These are phyloP conservation scores for Adansonia rubrostipa DNA, from an alignment of 441 rosid genomes.

Conservation along the genomic window DNA sequence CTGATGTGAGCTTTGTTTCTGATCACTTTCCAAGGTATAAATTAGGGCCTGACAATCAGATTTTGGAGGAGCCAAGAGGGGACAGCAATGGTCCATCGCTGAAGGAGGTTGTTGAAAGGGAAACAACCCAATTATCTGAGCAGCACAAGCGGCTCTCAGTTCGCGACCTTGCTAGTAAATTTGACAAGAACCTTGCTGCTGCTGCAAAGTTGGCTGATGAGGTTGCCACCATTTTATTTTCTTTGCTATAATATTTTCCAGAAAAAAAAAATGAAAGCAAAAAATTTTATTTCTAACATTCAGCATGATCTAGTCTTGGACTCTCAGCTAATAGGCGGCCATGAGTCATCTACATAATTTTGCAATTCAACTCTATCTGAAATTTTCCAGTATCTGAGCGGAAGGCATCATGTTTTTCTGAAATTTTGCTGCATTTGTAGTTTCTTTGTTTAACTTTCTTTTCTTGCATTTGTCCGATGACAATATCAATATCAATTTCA, in stretches of 20 bases:
- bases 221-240: conserved; percentile 47
- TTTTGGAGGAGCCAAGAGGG: conserved; percentile 82
- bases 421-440: conserved; percentile 9
- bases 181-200: conserved; percentile 86
- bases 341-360: not conserved
- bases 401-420: not conserved
- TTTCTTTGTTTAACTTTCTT: not conserved
- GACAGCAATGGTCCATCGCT: conserved; percentile 72
- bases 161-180: conserved; percentile 93
- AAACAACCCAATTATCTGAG: conserved; percentile 68
- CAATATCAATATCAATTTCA: not conserved
- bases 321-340: not conserved
- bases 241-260: not conserved
- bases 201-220: conserved; percentile 83
- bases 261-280: not conserved
- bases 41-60: conserved; percentile 84
- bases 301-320: not conserved
- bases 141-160: conserved; percentile 97
- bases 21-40: conserved; percentile 82
- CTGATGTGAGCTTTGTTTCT: conserved; percentile 88
- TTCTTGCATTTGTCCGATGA: conserved; percentile 10
- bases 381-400: not conserved
- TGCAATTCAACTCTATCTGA: not conserved
- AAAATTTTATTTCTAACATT: conserved; percentile 7
- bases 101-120: conserved; percentile 82